Evolutionary conservation across 192 early-diverging fungal genomes (phyloP).

Genomic region (Mycoemilia scoparia): DNA sequence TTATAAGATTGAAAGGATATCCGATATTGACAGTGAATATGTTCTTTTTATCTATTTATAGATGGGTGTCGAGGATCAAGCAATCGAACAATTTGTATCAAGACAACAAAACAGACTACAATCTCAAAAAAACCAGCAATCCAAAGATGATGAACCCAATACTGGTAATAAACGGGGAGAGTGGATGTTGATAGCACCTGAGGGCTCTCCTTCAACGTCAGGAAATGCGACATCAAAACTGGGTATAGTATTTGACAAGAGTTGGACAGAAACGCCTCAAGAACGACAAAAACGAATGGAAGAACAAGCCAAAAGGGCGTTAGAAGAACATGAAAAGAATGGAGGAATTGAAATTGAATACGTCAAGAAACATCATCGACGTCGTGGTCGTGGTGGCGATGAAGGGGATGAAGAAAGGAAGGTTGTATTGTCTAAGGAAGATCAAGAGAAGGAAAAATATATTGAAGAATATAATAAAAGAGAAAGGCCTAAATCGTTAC

Average conservation of each 20-base stretch:
- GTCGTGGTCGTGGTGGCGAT: background rate
- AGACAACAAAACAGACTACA: slow-evolving; percentile 1
- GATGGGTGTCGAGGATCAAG: slow-evolving; percentile 7
- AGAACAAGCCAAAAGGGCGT: too few species aligned
- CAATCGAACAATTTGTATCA: slow-evolving; percentile 5
- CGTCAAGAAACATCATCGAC: background rate
- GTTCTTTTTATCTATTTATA: too few species aligned
- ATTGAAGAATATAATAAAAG: slow-evolving; percentile 19
- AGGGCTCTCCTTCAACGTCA: slow-evolving; percentile 5
- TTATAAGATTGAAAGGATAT: too few species aligned
- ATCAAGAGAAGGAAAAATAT: slow-evolving; percentile 11
- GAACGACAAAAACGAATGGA: slow-evolving; percentile 3
- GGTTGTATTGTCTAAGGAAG: slow-evolving; percentile 5
- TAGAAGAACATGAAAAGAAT: too few species aligned
- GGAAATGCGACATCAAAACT: background rate
- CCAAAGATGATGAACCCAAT: background rate
- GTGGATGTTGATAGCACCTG: slow-evolving; percentile 28
- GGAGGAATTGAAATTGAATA: too few species aligned
- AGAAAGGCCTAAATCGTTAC: slow-evolving; percentile 19
- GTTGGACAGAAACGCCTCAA: slow-evolving; percentile 21
- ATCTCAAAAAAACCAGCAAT: background rate
- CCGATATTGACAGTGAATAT: too few species aligned
- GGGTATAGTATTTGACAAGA: slow-evolving; percentile 15
- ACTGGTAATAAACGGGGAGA: slow-evolving; percentile 4
- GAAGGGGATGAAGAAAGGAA: slow-evolving; percentile 11